These are phyloP conservation scores for Astrocystis sublimbata DNA, from an alignment of 495 filamentous ascomycete species.

Conservation along the genomic window DNA sequence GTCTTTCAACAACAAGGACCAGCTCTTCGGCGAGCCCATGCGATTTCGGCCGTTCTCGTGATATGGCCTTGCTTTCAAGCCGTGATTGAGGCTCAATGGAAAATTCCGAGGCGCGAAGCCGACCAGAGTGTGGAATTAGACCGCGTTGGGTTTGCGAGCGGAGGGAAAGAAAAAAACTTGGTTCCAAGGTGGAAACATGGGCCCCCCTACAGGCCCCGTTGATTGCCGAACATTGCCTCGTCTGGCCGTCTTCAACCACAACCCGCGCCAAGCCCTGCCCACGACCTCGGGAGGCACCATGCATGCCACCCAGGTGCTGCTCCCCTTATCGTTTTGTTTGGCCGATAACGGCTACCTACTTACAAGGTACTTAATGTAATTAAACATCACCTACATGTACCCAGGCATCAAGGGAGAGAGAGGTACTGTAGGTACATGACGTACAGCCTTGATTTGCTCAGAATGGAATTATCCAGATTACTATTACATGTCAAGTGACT, in stretches of 20 bases:
- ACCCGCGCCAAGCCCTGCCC: background rate
- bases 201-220: too few relatives aligned
- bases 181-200: background rate
- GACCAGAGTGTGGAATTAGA: constrained; percentile 26
- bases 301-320: too few relatives aligned
- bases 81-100: constrained; percentile 13
- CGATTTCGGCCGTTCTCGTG: background rate
- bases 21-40: background rate
- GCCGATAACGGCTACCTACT: too few relatives aligned
- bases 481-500: too few relatives aligned
- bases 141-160: constrained; percentile 20
- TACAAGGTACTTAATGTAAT: background rate
- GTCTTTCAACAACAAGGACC: background rate
- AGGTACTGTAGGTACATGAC: too few relatives aligned
- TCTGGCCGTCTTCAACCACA: constrained; percentile 21
- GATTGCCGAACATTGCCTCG: constrained; percentile 34
- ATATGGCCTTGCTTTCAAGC: background rate
- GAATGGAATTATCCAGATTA: too few relatives aligned
- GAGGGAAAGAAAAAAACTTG: constrained; percentile 10
- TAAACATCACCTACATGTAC: too few relatives aligned
- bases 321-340: background rate
- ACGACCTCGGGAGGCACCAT: background rate
- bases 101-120: constrained; percentile 6
- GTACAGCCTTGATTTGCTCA: too few relatives aligned
- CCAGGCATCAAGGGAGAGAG: too few relatives aligned